Evolutionary conservation across 208 protist species (phyloP).

Genomic region (Leishmania braziliensis): DNA sequence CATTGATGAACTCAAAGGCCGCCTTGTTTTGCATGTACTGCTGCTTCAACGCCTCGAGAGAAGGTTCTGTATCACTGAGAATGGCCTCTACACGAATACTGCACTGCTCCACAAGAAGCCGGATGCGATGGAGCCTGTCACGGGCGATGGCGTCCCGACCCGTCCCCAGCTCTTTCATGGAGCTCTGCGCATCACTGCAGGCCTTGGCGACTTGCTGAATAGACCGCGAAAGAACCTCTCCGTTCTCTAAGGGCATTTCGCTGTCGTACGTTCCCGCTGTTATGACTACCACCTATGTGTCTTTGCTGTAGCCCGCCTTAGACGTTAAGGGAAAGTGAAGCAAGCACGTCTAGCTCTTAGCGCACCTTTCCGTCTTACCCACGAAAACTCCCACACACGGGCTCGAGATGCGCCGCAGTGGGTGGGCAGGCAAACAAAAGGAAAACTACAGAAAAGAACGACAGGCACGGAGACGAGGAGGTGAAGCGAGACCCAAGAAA

Average conservation of each 20-base stretch:
- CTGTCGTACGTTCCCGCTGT: background rate
- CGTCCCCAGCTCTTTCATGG: conserved; percentile 59
- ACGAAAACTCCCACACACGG: background rate
- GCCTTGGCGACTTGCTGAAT: conserved; percentile 60
- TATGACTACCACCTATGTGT: background rate
- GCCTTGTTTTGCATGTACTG: conserved; percentile 45
- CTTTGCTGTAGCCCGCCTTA: background rate
- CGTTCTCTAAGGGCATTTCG: conserved; percentile 64
- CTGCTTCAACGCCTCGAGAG: conserved; percentile 33
- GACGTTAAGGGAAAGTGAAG: background rate
- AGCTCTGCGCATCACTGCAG: conserved; percentile 46
- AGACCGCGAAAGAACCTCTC: conserved; percentile 56
- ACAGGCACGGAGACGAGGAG: background rate
- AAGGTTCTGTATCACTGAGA: conserved; percentile 21
- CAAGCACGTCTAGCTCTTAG: background rate
- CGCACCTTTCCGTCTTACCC: background rate
- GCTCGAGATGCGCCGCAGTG: background rate
- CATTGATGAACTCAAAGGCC: conserved; percentile 54
- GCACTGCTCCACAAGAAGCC: conserved; percentile 58
- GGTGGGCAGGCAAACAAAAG: background rate
- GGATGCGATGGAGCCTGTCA: conserved; percentile 51
- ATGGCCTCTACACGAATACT: conserved; percentile 31
- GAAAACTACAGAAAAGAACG: background rate
- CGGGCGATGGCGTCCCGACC: conserved; percentile 59
- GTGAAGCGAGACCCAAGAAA: background rate